Conservation (phyloP, 2,329 filamentous ascomycete genomes). For the Cladosporium sp. region DNA sequence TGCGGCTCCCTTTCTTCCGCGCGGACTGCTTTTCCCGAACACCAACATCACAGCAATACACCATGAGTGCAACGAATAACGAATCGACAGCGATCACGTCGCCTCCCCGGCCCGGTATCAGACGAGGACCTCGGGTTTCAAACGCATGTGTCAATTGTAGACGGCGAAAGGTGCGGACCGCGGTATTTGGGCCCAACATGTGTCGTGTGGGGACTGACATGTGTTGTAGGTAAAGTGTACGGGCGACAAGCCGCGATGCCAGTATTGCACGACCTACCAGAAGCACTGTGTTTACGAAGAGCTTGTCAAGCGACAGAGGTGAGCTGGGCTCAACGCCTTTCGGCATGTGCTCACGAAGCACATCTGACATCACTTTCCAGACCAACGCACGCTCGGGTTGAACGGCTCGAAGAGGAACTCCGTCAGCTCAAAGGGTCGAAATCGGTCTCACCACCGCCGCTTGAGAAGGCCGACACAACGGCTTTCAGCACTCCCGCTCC, state of each 20-base stretch:
- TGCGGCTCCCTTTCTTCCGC: not conserved
- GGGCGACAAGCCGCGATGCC: slow-evolving; percentile 7
- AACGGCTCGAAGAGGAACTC: slow-evolving; percentile 5
- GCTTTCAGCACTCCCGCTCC: not conserved
- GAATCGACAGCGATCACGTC: not conserved
- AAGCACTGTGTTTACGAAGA: slow-evolving; percentile 7
- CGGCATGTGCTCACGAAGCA: too few relatives aligned
- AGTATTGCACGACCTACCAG: slow-evolving; percentile 6
- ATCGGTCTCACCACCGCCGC: not conserved
- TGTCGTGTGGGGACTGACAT: not conserved
- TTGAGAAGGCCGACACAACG: not conserved
- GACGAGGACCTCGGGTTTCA: slow-evolving; percentile 4
- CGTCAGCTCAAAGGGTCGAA: slow-evolving; percentile 8
- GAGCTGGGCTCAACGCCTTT: not conserved
- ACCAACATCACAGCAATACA: not conserved
- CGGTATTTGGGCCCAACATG: not conserved
- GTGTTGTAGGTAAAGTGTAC: slow-evolving; percentile 2
- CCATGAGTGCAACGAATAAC: not conserved
- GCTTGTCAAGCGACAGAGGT: slow-evolving; percentile 6
- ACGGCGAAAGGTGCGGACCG: not conserved
- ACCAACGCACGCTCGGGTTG: slow-evolving; percentile 5
- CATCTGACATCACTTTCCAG: not conserved
- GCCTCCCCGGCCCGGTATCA: not conserved
- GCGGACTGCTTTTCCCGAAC: slow-evolving; percentile 2
- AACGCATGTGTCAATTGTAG: slow-evolving; percentile 11